Percentiles rank a stretch among this genome's conserved stretches.
These are phyloP conservation scores for Peltaster fructicola DNA, from an alignment of 2,329 filamentous ascomycete genomes.

Conservation along the genomic window DNA sequence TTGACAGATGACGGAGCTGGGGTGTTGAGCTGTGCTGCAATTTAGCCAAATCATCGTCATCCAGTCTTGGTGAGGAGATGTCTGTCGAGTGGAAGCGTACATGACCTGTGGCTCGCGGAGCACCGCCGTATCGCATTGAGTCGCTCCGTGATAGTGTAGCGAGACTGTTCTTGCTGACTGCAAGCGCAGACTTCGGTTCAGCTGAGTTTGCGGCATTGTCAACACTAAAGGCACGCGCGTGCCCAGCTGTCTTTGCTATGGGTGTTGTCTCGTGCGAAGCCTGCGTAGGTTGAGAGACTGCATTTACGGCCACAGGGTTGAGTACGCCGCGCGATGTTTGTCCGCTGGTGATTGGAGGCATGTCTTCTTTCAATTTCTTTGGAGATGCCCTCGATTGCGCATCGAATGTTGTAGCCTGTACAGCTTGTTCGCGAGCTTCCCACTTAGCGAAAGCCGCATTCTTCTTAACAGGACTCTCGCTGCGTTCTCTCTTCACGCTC, in stretches of 20 bases:
- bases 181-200: no score
- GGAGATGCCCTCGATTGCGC: conserved; percentile 12
- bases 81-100: conserved; percentile 17
- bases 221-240: conserved; percentile 3
- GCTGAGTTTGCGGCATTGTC: conserved; percentile 2
- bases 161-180: conserved; percentile 15
- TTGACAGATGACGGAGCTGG: conserved; percentile 77
- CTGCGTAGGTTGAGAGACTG: conserved; percentile 9
- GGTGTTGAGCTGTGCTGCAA: conserved; percentile 79
- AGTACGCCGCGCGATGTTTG: conserved; percentile 13
- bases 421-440: conserved; percentile 12
- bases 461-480: conserved; percentile 20
- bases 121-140: conserved; percentile 18
- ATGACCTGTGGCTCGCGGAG: conserved; percentile 15
- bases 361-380: conserved; percentile 16
- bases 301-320: conserved; percentile 14
- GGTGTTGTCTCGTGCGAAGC: conserved; percentile 7
- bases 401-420: conserved; percentile 6
- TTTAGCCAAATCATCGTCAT: conserved; percentile 48
- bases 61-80: conserved; percentile 13
- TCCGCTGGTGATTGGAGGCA: conserved; percentile 15
- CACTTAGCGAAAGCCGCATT: conserved; percentile 15
- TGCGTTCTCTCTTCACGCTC: conserved; percentile 16
- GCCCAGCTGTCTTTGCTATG: conserved; percentile 1
- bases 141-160: conserved; percentile 20